Base-by-base conservation (phyloP, 1,139 yeast genomes). In the Saccharomycopsis hybrid region DNA sequence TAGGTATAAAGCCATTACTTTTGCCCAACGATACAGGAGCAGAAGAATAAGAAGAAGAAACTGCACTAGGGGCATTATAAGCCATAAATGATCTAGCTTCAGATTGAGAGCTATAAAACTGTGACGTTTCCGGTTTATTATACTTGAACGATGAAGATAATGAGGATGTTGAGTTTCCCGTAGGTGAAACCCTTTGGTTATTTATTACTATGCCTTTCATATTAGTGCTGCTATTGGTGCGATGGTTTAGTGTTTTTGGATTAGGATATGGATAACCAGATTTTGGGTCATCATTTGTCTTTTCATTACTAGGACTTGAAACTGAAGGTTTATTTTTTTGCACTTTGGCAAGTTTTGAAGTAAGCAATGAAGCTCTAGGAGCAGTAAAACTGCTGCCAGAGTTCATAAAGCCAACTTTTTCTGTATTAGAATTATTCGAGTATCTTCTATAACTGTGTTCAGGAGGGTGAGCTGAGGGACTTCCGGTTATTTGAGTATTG, bases 271-370 rank as follows among this genome's bases (percentile, higher is more conserved):
- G 61, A 46, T 49, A 58, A 9, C 49, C 38, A 5, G 57, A 49
- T 4, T 51, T 38, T 4, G 51, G 27, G 29, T 42, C 47, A 32
- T 37, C 43, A 8, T n/a, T 27, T 11, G 8, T 8, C 8, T 28
- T 25, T 32, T 47, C 37, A 7, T 55, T 49, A 42, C 52, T 47
- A 43, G 49, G 54, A 31, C 43, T 36, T 5, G 57, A 38, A 41
- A 55, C 56, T 8, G 57, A 50, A 5, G 64, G 60, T 2, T 61
- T 64, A n/a, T 63, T 59, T 2, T 64, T 59, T 5, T 65, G 62
- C 33, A 62, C 58, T 29, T 56, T 56, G 30, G 57, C 59, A 11
- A 57, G 53, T 47, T 56, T 56, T 39, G 59, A 53, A 18, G 59
- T 56, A 9, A 57, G 52, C 39, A 55, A 50, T 9, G 57, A 56